Evolutionary conservation across 2,329 filamentous ascomycete genomes (phyloP), one percentile per base, ranked within the genome.

Genomic region (Penicillium sp.): DNA sequence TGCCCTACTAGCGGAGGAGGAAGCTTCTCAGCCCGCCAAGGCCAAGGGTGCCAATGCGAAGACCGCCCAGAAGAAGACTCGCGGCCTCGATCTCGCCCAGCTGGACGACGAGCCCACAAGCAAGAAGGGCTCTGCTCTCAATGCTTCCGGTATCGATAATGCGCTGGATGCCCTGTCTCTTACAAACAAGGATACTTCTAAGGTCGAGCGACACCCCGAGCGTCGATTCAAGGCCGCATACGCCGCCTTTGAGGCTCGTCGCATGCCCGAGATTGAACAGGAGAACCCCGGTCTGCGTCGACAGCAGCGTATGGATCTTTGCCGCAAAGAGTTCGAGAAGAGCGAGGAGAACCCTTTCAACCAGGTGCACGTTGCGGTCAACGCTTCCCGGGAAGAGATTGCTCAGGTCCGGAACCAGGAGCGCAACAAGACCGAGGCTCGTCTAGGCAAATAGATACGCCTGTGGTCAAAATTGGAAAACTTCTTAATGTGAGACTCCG

Each of bases 301-400:
- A 63, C 84, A 95, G 63, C 92, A 96, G 81, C 87, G 89, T 74
- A 86, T 92, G 65, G 88, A 93, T 58, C 81, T 86, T 67, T 89
- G 95, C 61, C 76, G 83, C 57, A 95, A 95, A 79, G 94, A 97
- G 76, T 99, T 97, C 72, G 88, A 95, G 74, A 95, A 90, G 79
- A 89, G 88, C 66, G 87, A 89, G 1, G 93, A 97, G 65, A 99
- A 99, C 72, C 94, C 94, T 13, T 94, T 95, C 76, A 96, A 96
- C 76, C 90, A 95, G 76, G 85, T 87, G 15, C 84, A 79, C 47
- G 89, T 85, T 2, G 73, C 79, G 3, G 95, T 90, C 74, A 89
- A 99, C 73, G 84, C 89, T 49, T 83, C 81, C 21, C 87, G 84
- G 73, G 89, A 90, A 4, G 93, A 99, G 65, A 65, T 96, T 42